Evolutionary conservation across 1,284 basidiomycete genomes (phyloP).

Genomic region (Boletus semigastroideus): DNA sequence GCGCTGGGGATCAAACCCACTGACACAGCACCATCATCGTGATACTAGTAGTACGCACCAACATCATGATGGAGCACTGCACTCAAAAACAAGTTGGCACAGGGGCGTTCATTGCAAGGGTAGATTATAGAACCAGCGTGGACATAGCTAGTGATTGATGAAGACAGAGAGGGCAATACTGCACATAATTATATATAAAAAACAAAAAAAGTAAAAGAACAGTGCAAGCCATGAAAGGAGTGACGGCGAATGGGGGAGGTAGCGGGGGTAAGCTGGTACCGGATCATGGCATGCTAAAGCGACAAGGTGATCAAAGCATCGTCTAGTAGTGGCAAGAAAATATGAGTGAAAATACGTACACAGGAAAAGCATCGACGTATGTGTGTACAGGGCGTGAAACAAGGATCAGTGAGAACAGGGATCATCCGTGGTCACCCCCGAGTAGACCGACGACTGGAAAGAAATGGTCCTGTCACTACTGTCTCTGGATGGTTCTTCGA

Average conservation of each 20-base stretch:
- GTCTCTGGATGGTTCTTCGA: conserved; percentile 47
- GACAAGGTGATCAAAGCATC: conserved; percentile 3
- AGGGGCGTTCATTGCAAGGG: not conserved
- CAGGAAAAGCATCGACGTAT: conserved; percentile 8
- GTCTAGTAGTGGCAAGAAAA: conserved; percentile 9
- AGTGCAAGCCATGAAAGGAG: conserved; percentile 21
- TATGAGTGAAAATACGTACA: conserved; percentile 6
- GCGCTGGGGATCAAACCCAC: too few species aligned
- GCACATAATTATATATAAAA: conserved; percentile 17
- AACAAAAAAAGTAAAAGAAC: conserved; percentile 5
- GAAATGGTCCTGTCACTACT: conserved; percentile 46
- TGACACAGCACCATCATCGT: too few species aligned
- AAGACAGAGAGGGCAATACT: conserved; percentile 7
- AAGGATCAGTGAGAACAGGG: not conserved
- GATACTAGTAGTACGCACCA: too few species aligned
- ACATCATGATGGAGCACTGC: too few species aligned
- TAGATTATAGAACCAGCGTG: not conserved
- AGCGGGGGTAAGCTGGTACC: conserved; percentile 21
- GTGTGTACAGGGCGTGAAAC: conserved; percentile 11
- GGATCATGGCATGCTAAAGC: conserved; percentile 15
- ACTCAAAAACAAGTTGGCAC: not conserved
- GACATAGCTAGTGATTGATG: not conserved
- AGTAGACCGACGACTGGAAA: conserved; percentile 43
- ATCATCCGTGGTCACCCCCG: conserved; percentile 25
- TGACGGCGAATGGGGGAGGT: conserved; percentile 9